Base-by-base conservation (phyloP, 2,329 filamentous ascomycete species). In the Hypoxylon sp. region DNA sequence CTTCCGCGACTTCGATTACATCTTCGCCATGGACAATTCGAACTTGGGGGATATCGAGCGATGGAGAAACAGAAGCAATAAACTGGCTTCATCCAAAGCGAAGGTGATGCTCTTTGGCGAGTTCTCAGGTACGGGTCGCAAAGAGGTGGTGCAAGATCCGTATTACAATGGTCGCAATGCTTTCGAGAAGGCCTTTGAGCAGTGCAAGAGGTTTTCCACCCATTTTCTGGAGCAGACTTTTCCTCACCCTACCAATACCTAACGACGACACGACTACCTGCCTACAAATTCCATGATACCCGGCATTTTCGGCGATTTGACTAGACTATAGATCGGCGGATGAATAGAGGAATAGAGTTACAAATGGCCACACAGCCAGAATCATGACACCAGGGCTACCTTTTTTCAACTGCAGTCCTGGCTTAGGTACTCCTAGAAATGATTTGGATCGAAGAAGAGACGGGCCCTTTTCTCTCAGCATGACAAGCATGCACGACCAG, bases 21-120 rank as follows among this genome's bases (percentile, higher is more conserved):
- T 99, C 53, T 86, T 99, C 49, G 92, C 90, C 54, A 99, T 99
- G 94, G 94, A 99, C 69, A 78, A 83, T 37, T 83, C 85, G 34
- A 97, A 97, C 69, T 76, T 96, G 36, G 83, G 85, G 37, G 97
- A 97, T 69, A 75, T 96, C 32, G 77, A 79, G 6, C 83, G 83
- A 23, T 72, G 87, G 66, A 76, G 83, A 58, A 63, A 69, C 49
- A 74, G 78, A 51, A 54, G 36, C n/a, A 77, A 82, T 60, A 82
- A 81, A 60, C 75, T 79, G 7, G 71, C 73, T n/a, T 77, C 80
- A 23, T 70, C 77, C 21, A 83, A 81, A 67, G 84, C 83, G 3
- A 79, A 82, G 66, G 83, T 96, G 43, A 87, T 89, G 78, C 74
- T 97, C 37, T 97, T 94, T 75, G 94, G 94, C 21, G 88, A 92